Evolutionary conservation across 2,329 filamentous ascomycete species (phyloP).

Genomic region (Xylariaceae sp.): DNA sequence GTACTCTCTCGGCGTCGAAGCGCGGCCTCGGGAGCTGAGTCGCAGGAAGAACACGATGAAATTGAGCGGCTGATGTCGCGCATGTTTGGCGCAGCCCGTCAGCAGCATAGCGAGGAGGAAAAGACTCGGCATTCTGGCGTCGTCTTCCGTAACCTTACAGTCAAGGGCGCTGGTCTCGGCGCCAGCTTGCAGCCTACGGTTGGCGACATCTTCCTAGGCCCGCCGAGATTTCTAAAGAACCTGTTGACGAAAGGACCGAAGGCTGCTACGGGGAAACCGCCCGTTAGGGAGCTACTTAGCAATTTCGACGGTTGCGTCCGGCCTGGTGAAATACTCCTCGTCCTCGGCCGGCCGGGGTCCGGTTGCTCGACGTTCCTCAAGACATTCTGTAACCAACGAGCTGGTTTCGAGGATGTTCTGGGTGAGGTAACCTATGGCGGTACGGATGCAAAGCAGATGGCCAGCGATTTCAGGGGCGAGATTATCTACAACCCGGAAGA

Average conservation of each 20-base stretch:
- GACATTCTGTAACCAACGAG: slow-evolving; percentile 68
- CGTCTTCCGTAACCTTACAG: slow-evolving; percentile 69
- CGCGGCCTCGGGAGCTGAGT: slow-evolving; percentile 32
- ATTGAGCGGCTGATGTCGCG: slow-evolving; percentile 67
- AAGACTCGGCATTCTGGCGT: slow-evolving; percentile 71
- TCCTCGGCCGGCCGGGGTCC: slow-evolving; percentile 52
- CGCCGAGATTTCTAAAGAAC: slow-evolving; percentile 33
- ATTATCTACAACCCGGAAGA: slow-evolving; percentile 71
- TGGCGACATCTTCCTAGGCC: slow-evolving; percentile 39
- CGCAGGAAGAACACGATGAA: slow-evolving; percentile 50
- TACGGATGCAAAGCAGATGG: slow-evolving; percentile 47
- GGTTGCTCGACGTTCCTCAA: slow-evolving; percentile 58
- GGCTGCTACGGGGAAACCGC: slow-evolving; percentile 41
- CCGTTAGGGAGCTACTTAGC: slow-evolving; percentile 44
- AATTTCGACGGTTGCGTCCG: slow-evolving; percentile 51
- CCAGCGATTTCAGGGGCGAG: slow-evolving; percentile 59
- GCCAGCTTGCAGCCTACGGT: slow-evolving; percentile 55
- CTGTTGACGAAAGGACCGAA: slow-evolving; percentile 34
- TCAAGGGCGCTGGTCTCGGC: slow-evolving; percentile 70
- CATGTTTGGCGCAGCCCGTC: slow-evolving; percentile 69
- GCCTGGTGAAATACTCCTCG: slow-evolving; percentile 52
- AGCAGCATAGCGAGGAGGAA: slow-evolving; percentile 68
- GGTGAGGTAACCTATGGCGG: slow-evolving; percentile 68
- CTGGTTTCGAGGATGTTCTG: slow-evolving; percentile 63
- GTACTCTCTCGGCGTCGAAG: slow-evolving; percentile 54